Evolutionary conservation across 148 eudicot genomes (phyloP), one percentile per base, ranked within the genome.

Genomic region (Dianthus caryophyllus): DNA sequence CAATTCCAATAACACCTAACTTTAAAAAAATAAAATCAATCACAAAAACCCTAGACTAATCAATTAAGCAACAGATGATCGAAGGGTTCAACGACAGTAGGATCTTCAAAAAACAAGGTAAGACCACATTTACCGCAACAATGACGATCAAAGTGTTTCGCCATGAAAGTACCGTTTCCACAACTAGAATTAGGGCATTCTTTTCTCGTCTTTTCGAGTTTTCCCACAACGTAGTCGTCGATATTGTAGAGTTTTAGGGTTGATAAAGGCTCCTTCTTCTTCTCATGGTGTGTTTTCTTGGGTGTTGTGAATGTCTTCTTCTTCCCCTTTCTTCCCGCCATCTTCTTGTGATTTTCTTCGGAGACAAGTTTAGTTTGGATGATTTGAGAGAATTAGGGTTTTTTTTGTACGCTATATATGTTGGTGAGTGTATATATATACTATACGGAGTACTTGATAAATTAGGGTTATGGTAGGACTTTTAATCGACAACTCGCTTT

Each of bases 221-320:
- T n/a, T n/a, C n/a, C n/a, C n/a, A 61, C 50, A 17, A 7, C 50
- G 9, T 20, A 33, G 4, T 38, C 60, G 9, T 61, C 60, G 11
- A 61, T 24, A 1, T 61, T 61, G 51, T 70, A 70, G 15, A 70
- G 13, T 36, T 70, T 70, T 9, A 70, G 60, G 9, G 61, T 33
- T 10, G 73, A 48, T 9, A 70, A 50, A 22, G 60, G 73, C 38
- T 70, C 73, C 17, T 70, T 70, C 30, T 26, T 61, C 73, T 70
- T 70, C 27, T 70, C 73, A 53, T 70, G 73, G 29, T 70, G 73
- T 24, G 16, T 24, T 39, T 70, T 70, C 73, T 70, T 70, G 24
- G 73, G 67, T 20, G 73, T 70, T 33, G 73, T 70, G 39, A 70
- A 61, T 11, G 67, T 61, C 51, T 70, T 70, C 73, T 70, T 70